Conservation (phyloP, 139 green algal species). For the Chlorella sp. region DNA sequence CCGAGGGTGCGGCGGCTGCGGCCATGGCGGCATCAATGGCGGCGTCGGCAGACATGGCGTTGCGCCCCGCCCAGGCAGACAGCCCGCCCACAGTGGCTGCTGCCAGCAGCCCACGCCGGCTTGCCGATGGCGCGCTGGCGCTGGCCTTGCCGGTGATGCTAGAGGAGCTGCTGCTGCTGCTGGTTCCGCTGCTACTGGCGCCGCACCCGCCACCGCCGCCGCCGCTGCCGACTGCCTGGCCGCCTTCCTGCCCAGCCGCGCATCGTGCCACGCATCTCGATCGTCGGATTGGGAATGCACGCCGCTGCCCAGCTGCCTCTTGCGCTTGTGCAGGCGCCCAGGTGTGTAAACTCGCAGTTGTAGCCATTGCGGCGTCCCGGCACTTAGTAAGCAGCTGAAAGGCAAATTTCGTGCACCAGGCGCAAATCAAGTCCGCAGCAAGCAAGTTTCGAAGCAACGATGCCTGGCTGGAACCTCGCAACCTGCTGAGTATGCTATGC, state of each 20-base stretch:
- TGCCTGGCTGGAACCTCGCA: too few species aligned
- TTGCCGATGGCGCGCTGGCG: not conserved
- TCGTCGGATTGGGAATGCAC: not conserved
- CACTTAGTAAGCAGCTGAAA: too few species aligned
- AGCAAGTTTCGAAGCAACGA: too few species aligned
- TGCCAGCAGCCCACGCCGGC: slow-evolving; percentile 15
- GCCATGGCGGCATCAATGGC: not conserved
- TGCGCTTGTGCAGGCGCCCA: too few species aligned
- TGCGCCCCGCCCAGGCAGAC: slow-evolving; percentile 5
- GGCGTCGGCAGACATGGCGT: not conserved
- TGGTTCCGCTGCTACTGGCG: not conserved
- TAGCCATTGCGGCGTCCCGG: too few species aligned
- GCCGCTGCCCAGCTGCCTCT: too few species aligned
- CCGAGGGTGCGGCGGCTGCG: not conserved
- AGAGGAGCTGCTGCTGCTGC: not conserved
- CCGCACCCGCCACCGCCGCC: not conserved
- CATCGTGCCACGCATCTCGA: not conserved
- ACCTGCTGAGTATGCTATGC: too few species aligned
- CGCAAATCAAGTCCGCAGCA: too few species aligned
- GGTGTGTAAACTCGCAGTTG: too few species aligned
- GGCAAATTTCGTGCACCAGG: too few species aligned
- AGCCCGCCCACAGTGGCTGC: not conserved
- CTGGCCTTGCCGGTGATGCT: not conserved
- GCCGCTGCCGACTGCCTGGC: not conserved
- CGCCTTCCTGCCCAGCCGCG: not conserved